A percentile compares a stretch with the other conserved stretches of the same genome.
Conservation (phyloP, 1,284 basidiomycete genomes). For the Pseudozyma hubeiensis region DNA sequence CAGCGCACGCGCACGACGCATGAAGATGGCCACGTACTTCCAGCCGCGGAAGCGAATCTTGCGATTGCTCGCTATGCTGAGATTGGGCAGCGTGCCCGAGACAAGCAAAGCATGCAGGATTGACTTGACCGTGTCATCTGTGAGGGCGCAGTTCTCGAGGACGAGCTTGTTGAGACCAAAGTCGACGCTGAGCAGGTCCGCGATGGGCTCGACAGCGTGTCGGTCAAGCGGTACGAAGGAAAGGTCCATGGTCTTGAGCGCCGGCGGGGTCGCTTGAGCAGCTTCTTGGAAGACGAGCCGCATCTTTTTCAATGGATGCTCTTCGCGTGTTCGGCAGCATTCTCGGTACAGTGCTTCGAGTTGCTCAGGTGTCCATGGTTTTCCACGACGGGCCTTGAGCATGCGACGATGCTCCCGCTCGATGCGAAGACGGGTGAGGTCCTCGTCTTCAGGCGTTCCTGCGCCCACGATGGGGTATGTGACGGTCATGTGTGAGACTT, state of each 20-base stretch:
- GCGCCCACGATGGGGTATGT: constrained; percentile 65
- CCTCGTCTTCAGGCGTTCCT: constrained; percentile 60
- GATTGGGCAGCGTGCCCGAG: constrained; percentile 81
- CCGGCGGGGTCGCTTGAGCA: constrained; percentile 39
- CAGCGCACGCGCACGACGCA: constrained; percentile 79
- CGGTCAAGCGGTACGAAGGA: constrained; percentile 58
- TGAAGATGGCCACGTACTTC: constrained; percentile 82
- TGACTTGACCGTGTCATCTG: constrained; percentile 79
- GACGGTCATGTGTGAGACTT: constrained; percentile 59
- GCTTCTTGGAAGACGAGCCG: constrained; percentile 60
- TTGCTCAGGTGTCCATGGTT: constrained; percentile 58
- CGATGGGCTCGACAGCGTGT: constrained; percentile 58
- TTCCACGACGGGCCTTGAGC: constrained; percentile 44
- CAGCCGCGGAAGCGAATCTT: constrained; percentile 83
- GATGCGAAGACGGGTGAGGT: constrained; percentile 59
- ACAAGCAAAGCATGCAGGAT: constrained; percentile 90
- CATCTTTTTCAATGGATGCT: constrained; percentile 65
- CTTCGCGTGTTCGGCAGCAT: constrained; percentile 66
- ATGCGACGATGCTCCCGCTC: constrained; percentile 59
- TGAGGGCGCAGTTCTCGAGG: constrained; percentile 63
- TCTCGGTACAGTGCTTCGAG: constrained; percentile 65
- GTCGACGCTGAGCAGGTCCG: constrained; percentile 65
- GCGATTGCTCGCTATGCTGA: constrained; percentile 88
- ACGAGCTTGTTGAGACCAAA: constrained; percentile 63
- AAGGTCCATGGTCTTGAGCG: constrained; percentile 60